These are phyloP conservation scores for Chiua sp. DNA, from an alignment of 1,284 basidiomycete species.

Conservation along the genomic window DNA sequence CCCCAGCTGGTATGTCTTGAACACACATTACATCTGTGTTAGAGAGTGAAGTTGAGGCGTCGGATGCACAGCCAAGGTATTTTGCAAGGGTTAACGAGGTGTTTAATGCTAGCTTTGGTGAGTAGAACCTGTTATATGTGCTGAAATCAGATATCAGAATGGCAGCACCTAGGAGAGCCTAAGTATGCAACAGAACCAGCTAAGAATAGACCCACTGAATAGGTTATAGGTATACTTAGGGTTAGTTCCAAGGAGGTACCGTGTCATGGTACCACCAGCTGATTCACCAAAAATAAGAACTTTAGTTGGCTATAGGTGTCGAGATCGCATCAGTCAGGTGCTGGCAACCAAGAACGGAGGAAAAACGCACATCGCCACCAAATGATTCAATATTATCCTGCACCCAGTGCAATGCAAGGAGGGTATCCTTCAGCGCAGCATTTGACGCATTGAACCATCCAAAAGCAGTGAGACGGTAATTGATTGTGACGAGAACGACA, in stretches of 20 bases:
- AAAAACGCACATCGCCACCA: slow-evolving; percentile 20
- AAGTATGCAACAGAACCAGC: neutral
- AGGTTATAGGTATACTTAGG: slow-evolving; percentile 16
- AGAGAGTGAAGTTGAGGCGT: slow-evolving; percentile 8
- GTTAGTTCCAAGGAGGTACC: slow-evolving; percentile 21
- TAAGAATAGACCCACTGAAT: slow-evolving; percentile 13
- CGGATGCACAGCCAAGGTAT: slow-evolving; percentile 10
- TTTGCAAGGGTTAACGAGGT: slow-evolving; percentile 12
- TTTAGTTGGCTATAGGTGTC: slow-evolving; percentile 10
- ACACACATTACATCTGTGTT: neutral
- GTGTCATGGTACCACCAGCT: slow-evolving; percentile 17
- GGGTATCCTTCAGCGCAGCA: slow-evolving; percentile 23
- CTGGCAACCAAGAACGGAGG: too few species aligned
- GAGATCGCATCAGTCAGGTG: neutral
- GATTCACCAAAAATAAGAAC: slow-evolving; percentile 24
- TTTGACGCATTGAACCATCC: slow-evolving; percentile 34
- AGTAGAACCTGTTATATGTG: slow-evolving; percentile 9
- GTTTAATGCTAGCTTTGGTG: neutral
- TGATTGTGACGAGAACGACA: slow-evolving; percentile 41
- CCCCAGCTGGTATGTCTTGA: neutral
- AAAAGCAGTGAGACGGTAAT: slow-evolving; percentile 35
- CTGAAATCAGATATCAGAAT: slow-evolving; percentile 17
- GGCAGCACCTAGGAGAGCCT: slow-evolving; percentile 7
- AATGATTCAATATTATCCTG: slow-evolving; percentile 35
- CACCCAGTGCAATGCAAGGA: slow-evolving; percentile 35